Percentiles rank a stretch among this genome's conserved stretches.
Conservation (phyloP, 2,329 filamentous ascomycete genomes). For the Diplodia scrobiculata region DNA sequence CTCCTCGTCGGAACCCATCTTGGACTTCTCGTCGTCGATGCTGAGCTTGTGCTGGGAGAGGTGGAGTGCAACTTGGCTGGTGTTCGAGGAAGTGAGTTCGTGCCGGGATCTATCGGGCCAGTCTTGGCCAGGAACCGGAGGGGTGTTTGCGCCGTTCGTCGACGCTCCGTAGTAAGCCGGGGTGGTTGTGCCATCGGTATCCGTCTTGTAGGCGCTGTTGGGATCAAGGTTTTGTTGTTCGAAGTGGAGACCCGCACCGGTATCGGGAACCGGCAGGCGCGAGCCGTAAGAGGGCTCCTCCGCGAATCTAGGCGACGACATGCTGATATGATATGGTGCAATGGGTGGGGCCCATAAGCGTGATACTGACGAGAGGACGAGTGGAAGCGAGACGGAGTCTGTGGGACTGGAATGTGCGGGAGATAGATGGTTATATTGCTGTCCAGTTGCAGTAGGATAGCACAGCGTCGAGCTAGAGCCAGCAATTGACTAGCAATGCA, state of each 20-base stretch:
- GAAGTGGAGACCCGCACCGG: not conserved
- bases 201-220: not conserved
- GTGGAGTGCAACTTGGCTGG: conserved; percentile 13
- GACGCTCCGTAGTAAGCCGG: conserved; percentile 9
- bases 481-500: not conserved
- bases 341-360: conserved; percentile 12
- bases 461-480: not conserved
- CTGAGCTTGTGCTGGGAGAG: conserved; percentile 4
- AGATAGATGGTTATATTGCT: conserved; percentile 18
- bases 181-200: conserved; percentile 13
- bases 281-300: not conserved
- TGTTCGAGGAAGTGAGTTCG: conserved; percentile 10
- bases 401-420: not conserved
- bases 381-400: conserved; percentile 8
- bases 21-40: conserved; percentile 10
- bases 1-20: not conserved
- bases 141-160: conserved; percentile 17
- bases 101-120: conserved; percentile 17
- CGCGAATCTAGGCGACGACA: conserved; percentile 2
- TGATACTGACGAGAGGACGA: conserved; percentile 10
- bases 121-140: not conserved
- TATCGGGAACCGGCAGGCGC: not conserved
- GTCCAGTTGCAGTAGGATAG: not conserved
- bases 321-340: not conserved
- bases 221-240: not conserved